Base-by-base conservation (phyloP, 2,329 filamentous ascomycete genomes). In the Claviceps pusilla region DNA sequence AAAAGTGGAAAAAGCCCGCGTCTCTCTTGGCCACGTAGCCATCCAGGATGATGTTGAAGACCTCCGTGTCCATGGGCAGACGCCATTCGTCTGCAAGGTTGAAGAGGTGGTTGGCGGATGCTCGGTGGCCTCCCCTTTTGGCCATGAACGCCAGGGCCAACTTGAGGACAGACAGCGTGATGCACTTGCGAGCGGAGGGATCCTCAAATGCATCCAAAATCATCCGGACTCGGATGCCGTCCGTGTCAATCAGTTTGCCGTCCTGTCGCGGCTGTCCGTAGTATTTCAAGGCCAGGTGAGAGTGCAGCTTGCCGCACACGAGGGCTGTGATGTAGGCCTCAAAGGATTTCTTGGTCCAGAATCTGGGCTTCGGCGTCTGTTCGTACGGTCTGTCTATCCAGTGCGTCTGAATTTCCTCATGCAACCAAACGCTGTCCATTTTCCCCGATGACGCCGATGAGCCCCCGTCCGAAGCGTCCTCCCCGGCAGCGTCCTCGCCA, bases 11-110 rank as follows among this genome's bases (percentile, higher is more conserved):
- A 57, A 68, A 70, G 31, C 57, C 62, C 37, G 63, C 62, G 57
- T 78, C 69, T 41, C 66, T 66, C 41, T 67, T 67, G 51, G 66
- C 62, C 10, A 69, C 69, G 47, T 71, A 68, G 3, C 69, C 66
- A 14, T 66, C 65, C 14, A 76, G 68, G 57, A 78, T 63, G 51
- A 75, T 66, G 60, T 78, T 77, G 66, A 71, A 77, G 5, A 71
- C 65, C 39, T 71, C 69, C 1, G 71, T 70, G 57, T 76, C 73
- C 59, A 75, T 64, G 6, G 65, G 68, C n/a, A 75, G 58, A 0
- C 68, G 67, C 42, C 65, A 59, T 45, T 64, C 58, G 50, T 70
- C 66, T 33, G 70, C 67, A n/a, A 65, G 59, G 3, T 61, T 61
- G 51, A 75, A 65, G 4, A 78, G 64, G 3, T 55, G 58, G 35